Conservation (phyloP, 1,139 yeast species). For the Lodderomyces margitis region DNA sequence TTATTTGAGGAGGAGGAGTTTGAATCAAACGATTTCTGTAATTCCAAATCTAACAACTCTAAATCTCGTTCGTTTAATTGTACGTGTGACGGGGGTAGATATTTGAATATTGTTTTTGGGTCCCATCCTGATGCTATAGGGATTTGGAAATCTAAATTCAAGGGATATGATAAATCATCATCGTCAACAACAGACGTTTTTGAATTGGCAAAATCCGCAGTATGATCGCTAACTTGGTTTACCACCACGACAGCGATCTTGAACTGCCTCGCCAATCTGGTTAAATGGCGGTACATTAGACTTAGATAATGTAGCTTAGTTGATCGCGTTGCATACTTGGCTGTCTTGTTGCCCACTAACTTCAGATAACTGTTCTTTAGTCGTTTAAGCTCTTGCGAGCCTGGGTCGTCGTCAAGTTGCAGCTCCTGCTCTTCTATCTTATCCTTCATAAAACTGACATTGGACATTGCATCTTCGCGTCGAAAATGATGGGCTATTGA, state of each 20-base stretch:
- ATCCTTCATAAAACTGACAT: conserved; percentile 25
- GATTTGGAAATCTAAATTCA: conserved; percentile 63
- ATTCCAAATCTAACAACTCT: conserved; percentile 14
- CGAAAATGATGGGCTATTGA: conserved; percentile 86
- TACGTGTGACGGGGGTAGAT: conserved; percentile 8
- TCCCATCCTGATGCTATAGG: conserved; percentile 83
- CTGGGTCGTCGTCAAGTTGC: conserved; percentile 16
- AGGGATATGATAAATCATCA: conserved; percentile 24
- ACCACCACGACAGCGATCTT: conserved; percentile 67
- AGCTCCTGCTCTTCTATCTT: conserved; percentile 24
- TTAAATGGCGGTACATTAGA: conserved; percentile 47
- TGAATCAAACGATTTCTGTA: conserved; percentile 13
- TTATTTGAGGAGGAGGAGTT: not conserved
- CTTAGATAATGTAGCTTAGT: conserved; percentile 44
- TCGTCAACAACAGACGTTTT: conserved; percentile 11
- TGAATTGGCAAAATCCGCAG: conserved; percentile 14
- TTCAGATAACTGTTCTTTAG: conserved; percentile 30
- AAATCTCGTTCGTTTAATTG: conserved; percentile 12
- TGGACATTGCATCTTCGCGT: conserved; percentile 52
- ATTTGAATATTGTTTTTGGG: conserved; percentile 10
- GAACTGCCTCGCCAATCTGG: conserved; percentile 46
- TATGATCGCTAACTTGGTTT: conserved; percentile 75
- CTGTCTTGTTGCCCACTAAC: conserved; percentile 24
- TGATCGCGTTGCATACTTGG: conserved; percentile 27
- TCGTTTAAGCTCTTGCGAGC: conserved; percentile 20